Evolutionary conservation across 1,284 basidiomycete species (phyloP).

Genomic region (Microbotryum violaceum): DNA sequence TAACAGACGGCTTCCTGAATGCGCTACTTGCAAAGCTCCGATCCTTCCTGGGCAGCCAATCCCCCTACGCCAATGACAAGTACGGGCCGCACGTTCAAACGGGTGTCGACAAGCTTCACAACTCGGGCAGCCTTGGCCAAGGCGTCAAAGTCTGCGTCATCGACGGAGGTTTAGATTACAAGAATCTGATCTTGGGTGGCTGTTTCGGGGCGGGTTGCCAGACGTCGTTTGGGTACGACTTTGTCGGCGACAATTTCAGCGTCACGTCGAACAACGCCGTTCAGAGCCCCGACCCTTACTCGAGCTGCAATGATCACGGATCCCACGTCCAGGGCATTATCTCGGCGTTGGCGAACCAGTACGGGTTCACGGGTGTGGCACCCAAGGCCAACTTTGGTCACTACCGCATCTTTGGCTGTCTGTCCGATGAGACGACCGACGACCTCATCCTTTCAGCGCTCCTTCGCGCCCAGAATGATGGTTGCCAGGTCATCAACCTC

Average conservation of each 20-base stretch:
- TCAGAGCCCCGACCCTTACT: slow-evolving; percentile 20
- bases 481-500: slow-evolving; percentile 21
- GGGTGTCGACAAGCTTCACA: slow-evolving; percentile 49
- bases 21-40: no score
- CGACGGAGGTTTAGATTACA: slow-evolving; percentile 37
- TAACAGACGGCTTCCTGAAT: no score
- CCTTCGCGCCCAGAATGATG: slow-evolving; percentile 12
- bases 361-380: slow-evolving; percentile 30
- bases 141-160: slow-evolving; percentile 27
- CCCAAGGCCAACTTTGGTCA: slow-evolving; percentile 26
- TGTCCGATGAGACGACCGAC: slow-evolving; percentile 3
- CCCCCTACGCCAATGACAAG: slow-evolving; percentile 47
- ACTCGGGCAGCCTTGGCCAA: slow-evolving; percentile 18
- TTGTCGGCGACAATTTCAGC: slow-evolving; percentile 41
- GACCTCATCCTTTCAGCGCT: slow-evolving; percentile 14
- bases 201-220: slow-evolving; percentile 58
- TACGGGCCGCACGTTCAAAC: slow-evolving; percentile 51
- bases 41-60: not conserved
- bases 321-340: slow-evolving; percentile 28
- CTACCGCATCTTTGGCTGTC: slow-evolving; percentile 17
- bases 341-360: slow-evolving; percentile 17
- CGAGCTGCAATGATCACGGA: slow-evolving; percentile 21
- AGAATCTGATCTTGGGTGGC: slow-evolving; percentile 52
- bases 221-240: slow-evolving; percentile 53
- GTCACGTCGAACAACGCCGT: slow-evolving; percentile 35